Evolutionary conservation across 768 basidiomycete species (phyloP), one percentile per base, ranked within the genome.

Genomic region (Phanerochaete sordida): DNA sequence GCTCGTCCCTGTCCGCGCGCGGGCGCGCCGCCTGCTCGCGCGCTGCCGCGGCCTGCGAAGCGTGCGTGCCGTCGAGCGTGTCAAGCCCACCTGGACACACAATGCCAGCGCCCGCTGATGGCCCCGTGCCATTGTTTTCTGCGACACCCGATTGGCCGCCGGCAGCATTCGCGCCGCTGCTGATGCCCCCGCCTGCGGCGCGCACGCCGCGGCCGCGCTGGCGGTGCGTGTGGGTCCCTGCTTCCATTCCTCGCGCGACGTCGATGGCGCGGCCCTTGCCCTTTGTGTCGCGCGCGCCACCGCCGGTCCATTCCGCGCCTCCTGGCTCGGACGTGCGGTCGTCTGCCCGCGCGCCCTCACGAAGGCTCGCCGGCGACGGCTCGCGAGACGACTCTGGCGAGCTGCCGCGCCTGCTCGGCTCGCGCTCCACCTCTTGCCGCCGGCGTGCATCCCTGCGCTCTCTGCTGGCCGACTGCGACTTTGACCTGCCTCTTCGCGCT

Each of bases 241-340:
- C 53, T 54, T 54, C 53, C 53, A 31, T 54, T 31, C 53, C 53
- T 21, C 53, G 15, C 21, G 19, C 57, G 48, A 33, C 35, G 16
- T 49, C 57, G 23, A 46, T 33, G 19, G 61, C 61, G 31, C 61
- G 56, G 24, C 61, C 56, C 37, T 62, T 62, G 19, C 61, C 61
- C 44, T 62, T 62, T 37, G n/a, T 35, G 50, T 53, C 58, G 13
- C 35, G 44, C 52, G 26, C 48, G 30, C 39, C n/a, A 56, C 43
- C 26, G 39, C 11, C 16, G 21, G 1, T 13, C 30, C 56, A 57
- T 57, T 27, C 44, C 46, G 23, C 26, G 16, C 13, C 33, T 35
- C 26, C 49, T 33, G 24, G 4, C 39, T 19, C 39, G 39, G 39
- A 43, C 19, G 39, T 16, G 39, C 19, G 39, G 8, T 11, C 39